Evolutionary conservation across 169 alveolate species (phyloP).

Genomic region (Plasmodium vinckei): DNA sequence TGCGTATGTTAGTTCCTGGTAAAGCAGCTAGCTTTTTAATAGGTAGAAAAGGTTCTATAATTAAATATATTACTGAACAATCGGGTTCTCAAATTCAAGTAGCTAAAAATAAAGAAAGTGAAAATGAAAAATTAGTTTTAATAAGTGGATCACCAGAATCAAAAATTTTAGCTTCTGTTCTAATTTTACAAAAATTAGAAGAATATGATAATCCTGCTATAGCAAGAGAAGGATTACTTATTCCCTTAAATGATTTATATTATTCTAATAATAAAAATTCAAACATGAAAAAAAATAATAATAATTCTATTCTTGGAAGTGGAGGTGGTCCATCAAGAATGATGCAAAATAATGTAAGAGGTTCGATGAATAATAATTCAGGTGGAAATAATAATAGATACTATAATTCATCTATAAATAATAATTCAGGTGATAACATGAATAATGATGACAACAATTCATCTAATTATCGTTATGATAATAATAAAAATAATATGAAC

Average conservation of each 20-base stretch:
- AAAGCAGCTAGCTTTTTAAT: conserved; percentile 75
- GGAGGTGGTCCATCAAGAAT: neutral
- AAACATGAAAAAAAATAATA: conserved; percentile 6
- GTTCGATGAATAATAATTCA: neutral
- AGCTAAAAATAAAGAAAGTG: conserved; percentile 74
- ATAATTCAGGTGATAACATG: neutral
- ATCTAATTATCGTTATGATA: conserved; percentile 16
- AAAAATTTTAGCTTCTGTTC: conserved; percentile 54
- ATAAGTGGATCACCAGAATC: conserved; percentile 73
- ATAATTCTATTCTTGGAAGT: neutral
- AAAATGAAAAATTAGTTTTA: conserved; percentile 67
- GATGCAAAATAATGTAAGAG: conserved; percentile 3
- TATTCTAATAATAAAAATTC: conserved; percentile 8
- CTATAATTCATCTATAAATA: conserved; percentile 1
- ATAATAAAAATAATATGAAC: conserved; percentile 3
- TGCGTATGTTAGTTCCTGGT: conserved; percentile 76
- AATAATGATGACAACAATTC: neutral
- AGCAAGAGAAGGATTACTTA: conserved; percentile 61
- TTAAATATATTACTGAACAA: conserved; percentile 56
- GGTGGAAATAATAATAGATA: conserved; percentile 6
- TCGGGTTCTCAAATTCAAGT: conserved; percentile 76
- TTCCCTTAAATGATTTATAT: conserved; percentile 49
- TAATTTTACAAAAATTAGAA: conserved; percentile 69
- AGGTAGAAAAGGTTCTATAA: conserved; percentile 70
- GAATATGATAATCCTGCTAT: conserved; percentile 65